Evolutionary conservation across 805 yeast genomes (phyloP).

Genomic region (Komagataella mondaviorum): DNA sequence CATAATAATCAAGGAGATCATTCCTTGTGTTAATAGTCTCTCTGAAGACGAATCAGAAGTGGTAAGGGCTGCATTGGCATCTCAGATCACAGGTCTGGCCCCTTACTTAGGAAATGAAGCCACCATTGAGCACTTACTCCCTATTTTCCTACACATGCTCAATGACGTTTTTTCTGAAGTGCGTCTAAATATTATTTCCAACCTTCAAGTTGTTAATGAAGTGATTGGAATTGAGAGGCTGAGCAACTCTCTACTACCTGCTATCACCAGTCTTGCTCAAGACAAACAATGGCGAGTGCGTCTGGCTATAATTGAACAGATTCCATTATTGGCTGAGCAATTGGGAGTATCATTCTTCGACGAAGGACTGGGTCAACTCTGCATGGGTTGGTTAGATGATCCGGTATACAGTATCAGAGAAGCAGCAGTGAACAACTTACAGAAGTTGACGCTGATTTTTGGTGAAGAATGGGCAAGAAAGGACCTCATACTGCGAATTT

Average conservation of each 20-base stretch:
- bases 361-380: slow-evolving; percentile 77
- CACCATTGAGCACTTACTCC: slow-evolving; percentile 72
- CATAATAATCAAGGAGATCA: slow-evolving; percentile 50
- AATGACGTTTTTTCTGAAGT: slow-evolving; percentile 97
- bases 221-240: slow-evolving; percentile 85
- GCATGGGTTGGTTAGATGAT: slow-evolving; percentile 98
- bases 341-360: slow-evolving; percentile 89
- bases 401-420: slow-evolving; percentile 92
- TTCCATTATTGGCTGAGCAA: slow-evolving; percentile 89
- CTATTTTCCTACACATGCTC: slow-evolving; percentile 83
- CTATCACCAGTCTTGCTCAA: slow-evolving; percentile 89
- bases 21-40: slow-evolving; percentile 74
- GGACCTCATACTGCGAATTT: slow-evolving; percentile 68
- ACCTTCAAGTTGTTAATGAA: slow-evolving; percentile 82
- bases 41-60: slow-evolving; percentile 87
- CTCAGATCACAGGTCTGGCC: slow-evolving; percentile 76
- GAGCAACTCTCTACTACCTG: slow-evolving; percentile 83
- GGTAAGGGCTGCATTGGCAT: slow-evolving; percentile 87
- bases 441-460: slow-evolving; percentile 69
- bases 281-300: slow-evolving; percentile 98
- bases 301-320: slow-evolving; percentile 91
- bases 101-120: slow-evolving; percentile 75
- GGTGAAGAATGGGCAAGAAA: slow-evolving; percentile 89
- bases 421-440: slow-evolving; percentile 83
- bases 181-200: slow-evolving; percentile 84